These are phyloP conservation scores for Pilatotrama ljubarskyi DNA, from an alignment of 768 basidiomycete genomes.

Conservation along the genomic window DNA sequence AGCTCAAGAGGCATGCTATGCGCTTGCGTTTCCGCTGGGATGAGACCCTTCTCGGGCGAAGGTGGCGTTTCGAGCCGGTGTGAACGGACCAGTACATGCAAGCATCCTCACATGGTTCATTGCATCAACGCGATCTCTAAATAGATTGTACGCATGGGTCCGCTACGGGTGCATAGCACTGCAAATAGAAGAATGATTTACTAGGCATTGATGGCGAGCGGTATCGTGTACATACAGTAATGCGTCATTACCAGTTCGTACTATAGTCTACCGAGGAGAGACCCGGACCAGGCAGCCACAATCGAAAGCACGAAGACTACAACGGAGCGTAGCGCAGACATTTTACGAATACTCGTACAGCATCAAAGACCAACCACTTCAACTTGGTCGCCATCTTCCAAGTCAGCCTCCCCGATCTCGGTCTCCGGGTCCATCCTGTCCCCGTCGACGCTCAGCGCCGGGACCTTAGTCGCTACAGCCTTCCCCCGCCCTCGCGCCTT, in stretches of 20 bases:
- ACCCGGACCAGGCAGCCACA: background rate
- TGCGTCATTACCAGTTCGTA: background rate
- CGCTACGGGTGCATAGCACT: too few species aligned
- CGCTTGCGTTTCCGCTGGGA: too few species aligned
- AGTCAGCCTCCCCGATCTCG: conserved; percentile 64
- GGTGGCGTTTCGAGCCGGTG: too few species aligned
- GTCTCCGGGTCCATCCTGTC: conserved; percentile 61
- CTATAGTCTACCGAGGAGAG: background rate
- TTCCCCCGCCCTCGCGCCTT: conserved; percentile 37
- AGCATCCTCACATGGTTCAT: too few species aligned
- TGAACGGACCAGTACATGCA: too few species aligned
- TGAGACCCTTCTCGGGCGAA: too few species aligned
- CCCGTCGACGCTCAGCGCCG: conserved; percentile 65
- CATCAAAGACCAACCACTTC: conserved; percentile 64
- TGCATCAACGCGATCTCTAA: too few species aligned
- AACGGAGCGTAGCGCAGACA: background rate
- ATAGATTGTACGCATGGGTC: background rate
- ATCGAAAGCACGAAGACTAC: background rate
- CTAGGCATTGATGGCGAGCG: background rate
- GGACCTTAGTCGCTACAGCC: conserved; percentile 38
- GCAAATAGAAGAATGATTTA: background rate
- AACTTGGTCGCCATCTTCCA: conserved; percentile 81
- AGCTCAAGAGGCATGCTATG: too few species aligned
- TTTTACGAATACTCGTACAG: background rate
- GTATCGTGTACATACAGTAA: background rate